Percentiles rank a stretch among this genome's conserved stretches.
phyloP scores from a whole-genome alignment of 2,329 filamentous ascomycete genomes.

The Aspergillus quadrilineatus region DNA sequence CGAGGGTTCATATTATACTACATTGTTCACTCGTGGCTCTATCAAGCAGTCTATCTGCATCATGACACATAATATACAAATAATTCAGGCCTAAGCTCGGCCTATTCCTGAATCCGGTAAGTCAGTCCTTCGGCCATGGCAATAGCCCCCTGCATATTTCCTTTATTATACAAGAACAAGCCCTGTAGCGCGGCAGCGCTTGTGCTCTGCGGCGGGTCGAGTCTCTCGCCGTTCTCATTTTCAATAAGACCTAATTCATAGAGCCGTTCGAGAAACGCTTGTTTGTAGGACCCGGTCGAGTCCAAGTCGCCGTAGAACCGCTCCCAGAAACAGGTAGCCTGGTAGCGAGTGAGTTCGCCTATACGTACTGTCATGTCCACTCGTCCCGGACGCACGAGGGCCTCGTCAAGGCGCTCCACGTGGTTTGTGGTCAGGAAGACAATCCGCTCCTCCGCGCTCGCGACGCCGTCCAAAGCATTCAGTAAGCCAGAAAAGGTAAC shows the following conservation, averaged over 20 bases:
- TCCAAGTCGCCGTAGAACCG: constrained; percentile 90
- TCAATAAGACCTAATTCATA: constrained; percentile 69
- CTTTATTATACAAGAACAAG: constrained; percentile 93
- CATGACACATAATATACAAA: constrained; percentile 20
- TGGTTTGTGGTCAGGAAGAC: constrained; percentile 95
- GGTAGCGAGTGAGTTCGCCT: constrained; percentile 80
- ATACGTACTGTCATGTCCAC: constrained; percentile 92
- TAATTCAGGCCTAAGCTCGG: constrained; percentile 20
- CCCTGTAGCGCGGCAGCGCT: constrained; percentile 94
- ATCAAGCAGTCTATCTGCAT: constrained; percentile 5
- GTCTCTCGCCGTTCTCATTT: constrained; percentile 50
- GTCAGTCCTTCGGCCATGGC: constrained; percentile 62
- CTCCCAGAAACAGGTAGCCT: constrained; percentile 87
- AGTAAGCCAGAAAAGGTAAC: constrained; percentile 93
- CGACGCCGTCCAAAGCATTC: constrained; percentile 85
- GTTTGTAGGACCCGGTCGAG: constrained; percentile 58
- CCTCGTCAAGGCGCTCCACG: constrained; percentile 82
- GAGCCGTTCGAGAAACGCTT: constrained; percentile 69
- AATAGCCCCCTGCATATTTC: constrained; percentile 82
- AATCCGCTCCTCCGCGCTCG: constrained; percentile 89
- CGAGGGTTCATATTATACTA: constrained; percentile 2
- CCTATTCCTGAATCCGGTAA: constrained; percentile 33
- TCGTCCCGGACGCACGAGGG: constrained; percentile 82
- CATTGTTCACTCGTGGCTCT: neutral
- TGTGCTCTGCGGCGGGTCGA: constrained; percentile 54